Evolutionary conservation across 805 yeast genomes (phyloP).

Genomic region (Torulaspora delbrueckii): DNA sequence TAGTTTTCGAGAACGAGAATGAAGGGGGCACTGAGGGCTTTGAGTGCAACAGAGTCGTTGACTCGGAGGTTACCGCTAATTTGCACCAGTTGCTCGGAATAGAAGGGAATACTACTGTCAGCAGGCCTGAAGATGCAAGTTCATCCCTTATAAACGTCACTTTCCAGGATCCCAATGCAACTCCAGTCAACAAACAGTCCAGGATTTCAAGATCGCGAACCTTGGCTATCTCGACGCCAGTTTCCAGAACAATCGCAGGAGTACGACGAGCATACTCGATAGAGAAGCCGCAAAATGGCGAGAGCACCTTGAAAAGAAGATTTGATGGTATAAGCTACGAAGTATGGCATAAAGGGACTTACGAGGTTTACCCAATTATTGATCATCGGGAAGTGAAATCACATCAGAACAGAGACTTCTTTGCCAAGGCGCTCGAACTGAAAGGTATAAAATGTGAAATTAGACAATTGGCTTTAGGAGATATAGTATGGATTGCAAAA

Average conservation of each 20-base stretch:
- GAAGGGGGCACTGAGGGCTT: slow-evolving; percentile 4
- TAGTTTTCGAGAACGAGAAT: slow-evolving; percentile 28
- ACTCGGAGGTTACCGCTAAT: slow-evolving; percentile 21
- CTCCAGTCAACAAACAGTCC: slow-evolving; percentile 1
- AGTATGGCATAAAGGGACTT: slow-evolving; percentile 59
- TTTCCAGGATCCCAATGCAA: slow-evolving; percentile 7
- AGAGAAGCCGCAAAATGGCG: neutral
- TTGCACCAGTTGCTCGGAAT: slow-evolving; percentile 16
- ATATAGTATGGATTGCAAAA: slow-evolving; percentile 82
- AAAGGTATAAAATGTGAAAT: slow-evolving; percentile 49
- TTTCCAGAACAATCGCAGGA: neutral
- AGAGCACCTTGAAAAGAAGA: slow-evolving; percentile 17
- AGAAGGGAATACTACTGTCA: neutral
- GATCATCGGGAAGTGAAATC: slow-evolving; percentile 84
- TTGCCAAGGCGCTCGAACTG: slow-evolving; percentile 48
- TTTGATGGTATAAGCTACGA: slow-evolving; percentile 29
- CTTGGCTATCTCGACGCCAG: slow-evolving; percentile 6
- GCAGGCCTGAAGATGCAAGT: neutral
- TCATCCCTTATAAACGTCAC: slow-evolving; percentile 22
- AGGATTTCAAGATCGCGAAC: neutral
- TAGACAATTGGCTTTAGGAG: slow-evolving; percentile 72
- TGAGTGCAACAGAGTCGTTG: slow-evolving; percentile 7
- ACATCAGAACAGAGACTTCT: slow-evolving; percentile 61
- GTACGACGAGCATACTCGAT: neutral
- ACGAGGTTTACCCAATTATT: slow-evolving; percentile 54